A percentile compares a stretch with the other conserved stretches of the same genome.
These are phyloP conservation scores for Cladobotryum protrusum DNA, from an alignment of 2,329 filamentous ascomycete genomes.

Conservation along the genomic window DNA sequence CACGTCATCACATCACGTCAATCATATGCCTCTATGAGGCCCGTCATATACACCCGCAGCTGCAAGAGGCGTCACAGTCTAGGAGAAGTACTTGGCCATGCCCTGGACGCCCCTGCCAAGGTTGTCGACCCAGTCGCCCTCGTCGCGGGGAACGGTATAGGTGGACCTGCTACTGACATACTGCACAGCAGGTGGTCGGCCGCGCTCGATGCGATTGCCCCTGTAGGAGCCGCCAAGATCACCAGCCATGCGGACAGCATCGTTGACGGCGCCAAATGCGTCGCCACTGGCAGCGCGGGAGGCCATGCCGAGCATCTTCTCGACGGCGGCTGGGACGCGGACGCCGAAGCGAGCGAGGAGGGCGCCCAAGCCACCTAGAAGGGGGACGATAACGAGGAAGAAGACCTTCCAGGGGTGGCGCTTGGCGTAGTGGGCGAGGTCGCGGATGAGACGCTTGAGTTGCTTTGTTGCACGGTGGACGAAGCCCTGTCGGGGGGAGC, in stretches of 20 bases:
- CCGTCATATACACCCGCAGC: not conserved
- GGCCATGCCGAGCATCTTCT: constrained; percentile 52
- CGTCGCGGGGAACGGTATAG: constrained; percentile 19
- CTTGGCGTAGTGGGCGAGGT: constrained; percentile 76
- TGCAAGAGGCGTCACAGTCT: constrained; percentile 7
- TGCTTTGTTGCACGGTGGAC: constrained; percentile 66
- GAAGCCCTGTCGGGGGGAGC: constrained; percentile 75
- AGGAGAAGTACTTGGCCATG: constrained; percentile 39
- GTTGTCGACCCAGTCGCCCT: constrained; percentile 28
- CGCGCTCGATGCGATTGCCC: constrained; percentile 27
- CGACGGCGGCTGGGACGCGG: constrained; percentile 59
- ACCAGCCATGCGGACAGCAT: constrained; percentile 49
- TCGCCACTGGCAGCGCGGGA: constrained; percentile 43
- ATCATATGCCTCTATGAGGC: not conserved
- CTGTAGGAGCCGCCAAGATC: constrained; percentile 22
- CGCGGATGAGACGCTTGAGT: constrained; percentile 71
- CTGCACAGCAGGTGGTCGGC: constrained; percentile 29
- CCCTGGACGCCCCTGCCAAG: constrained; percentile 22
- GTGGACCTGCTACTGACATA: constrained; percentile 28
- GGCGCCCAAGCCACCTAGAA: constrained; percentile 74
- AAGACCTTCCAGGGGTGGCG: constrained; percentile 83
- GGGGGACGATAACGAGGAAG: constrained; percentile 77
- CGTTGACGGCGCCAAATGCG: constrained; percentile 44
- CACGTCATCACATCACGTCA: not conserved
- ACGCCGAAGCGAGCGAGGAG: constrained; percentile 76